Base-by-base conservation (phyloP, 257 asterid genomes). In the Fraxinus quadrangulata region DNA sequence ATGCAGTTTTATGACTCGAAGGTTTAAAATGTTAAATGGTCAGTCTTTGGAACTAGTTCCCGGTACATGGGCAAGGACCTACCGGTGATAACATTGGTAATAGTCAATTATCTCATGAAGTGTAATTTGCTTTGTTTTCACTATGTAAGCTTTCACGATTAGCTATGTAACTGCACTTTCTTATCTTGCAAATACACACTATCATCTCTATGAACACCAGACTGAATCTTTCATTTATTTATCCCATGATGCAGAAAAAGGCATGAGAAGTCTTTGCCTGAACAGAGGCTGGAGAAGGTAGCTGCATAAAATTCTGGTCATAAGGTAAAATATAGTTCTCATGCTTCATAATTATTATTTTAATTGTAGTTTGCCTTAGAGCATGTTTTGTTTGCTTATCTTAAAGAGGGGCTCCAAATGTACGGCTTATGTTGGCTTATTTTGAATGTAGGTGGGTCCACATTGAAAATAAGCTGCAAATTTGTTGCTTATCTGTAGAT, bases 241-340 rank as follows among this genome's bases (percentile, higher is more conserved):
- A 9, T 73, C 71, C 74, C 12, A 28, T 47, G 81, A 40, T 79
- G 49, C 94, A 93, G 96, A 82, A 87, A 77, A 73, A 84, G 71
- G 83, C 80, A 70, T 31, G 90, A 73, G 77, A 81, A 73, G 28
- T 21, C 69, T 77, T 68, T 65, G 54, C 56, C 68, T 67, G 72
- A 49, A 24, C 75, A 73, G 78, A 78, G 83, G 36, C 82, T 12
- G 40, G 80, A 78, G 78, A 82, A 85, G 75, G 89, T 82, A 72
- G 77, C 87, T 26, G 86, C 94, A 28, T 84, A 81, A 73, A 78
- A 31, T 79, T 77, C 72, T 74, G 74, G 68, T 40, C 77, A 75
- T 65, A 74, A 72, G 74, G 85, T 88, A 83, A 81, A 47, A 77
- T 67, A 16, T n/a, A 17, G 72, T 68, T 78, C 59, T 66, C 68